Evolutionary conservation across 768 basidiomycete genomes (phyloP).

Genomic region (Clathrus columnatus): DNA sequence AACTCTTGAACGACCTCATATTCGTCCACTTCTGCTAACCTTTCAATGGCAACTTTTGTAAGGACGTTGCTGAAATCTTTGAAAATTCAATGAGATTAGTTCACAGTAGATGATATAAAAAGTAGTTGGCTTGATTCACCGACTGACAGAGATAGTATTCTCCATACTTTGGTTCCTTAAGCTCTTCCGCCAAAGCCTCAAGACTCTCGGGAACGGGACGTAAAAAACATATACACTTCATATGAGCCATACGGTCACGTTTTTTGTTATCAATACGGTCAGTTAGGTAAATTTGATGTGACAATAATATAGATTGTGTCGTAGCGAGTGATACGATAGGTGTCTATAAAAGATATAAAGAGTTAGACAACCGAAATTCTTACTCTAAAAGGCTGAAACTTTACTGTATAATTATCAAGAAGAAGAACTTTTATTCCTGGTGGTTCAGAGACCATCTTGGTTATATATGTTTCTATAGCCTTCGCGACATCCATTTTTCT

Average conservation of each 20-base stretch:
- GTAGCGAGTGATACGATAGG: conserved; percentile 92
- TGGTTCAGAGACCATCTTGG: conserved; percentile 79
- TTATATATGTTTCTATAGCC: conserved; percentile 89
- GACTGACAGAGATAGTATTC: conserved; percentile 99
- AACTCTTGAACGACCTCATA: conserved; percentile 95
- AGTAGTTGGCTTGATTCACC: conserved; percentile 42
- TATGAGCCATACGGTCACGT: conserved; percentile 87
- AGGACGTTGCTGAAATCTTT: conserved; percentile 93
- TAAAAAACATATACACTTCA: conserved; percentile 95
- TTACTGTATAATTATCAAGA: conserved; percentile 87
- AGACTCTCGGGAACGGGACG: conserved; percentile 77
- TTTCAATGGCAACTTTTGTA: conserved; percentile 83
- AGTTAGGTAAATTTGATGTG: conserved; percentile 96
- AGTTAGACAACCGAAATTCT: neutral
- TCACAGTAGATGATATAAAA: conserved; percentile 1
- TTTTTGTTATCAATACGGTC: conserved; percentile 94
- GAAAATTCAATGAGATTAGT: conserved; percentile 1
- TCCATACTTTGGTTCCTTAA: conserved; percentile 88
- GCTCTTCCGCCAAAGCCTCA: conserved; percentile 72
- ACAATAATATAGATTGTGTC: conserved; percentile 86
- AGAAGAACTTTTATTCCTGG: conserved; percentile 92
- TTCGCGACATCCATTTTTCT: conserved; percentile 84
- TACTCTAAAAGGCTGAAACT: conserved; percentile 18
- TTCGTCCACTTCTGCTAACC: conserved; percentile 89
- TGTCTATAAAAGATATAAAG: conserved; percentile 43